Evolutionary conservation across 2,329 filamentous ascomycete species (phyloP).

Genomic region (Penicillium sclerotigenum): DNA sequence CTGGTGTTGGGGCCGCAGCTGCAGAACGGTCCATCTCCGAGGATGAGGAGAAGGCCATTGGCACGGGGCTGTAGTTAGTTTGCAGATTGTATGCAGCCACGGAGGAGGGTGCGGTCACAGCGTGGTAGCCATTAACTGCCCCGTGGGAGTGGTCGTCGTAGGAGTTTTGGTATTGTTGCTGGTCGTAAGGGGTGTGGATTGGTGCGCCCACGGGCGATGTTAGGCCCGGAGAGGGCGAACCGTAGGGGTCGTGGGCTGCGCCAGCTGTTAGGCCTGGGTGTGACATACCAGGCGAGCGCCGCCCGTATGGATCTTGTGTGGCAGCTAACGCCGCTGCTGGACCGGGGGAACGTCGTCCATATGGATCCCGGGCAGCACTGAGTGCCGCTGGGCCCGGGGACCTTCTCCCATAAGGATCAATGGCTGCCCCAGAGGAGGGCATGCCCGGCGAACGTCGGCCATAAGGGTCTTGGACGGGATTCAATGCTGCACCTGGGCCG

Average conservation of each 20-base stretch:
- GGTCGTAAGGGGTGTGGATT: constrained; percentile 26
- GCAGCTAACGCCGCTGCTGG: constrained; percentile 11
- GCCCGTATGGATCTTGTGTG: constrained; percentile 19
- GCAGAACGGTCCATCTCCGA: constrained; percentile 5
- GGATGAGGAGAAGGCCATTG: constrained; percentile 19
- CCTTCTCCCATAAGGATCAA: constrained; percentile 19
- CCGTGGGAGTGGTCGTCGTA: constrained; percentile 14
- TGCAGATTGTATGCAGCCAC: constrained; percentile 25
- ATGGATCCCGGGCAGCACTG: constrained; percentile 15
- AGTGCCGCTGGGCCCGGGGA: constrained; percentile 13
- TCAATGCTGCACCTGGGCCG: constrained; percentile 6
- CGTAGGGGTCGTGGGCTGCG: constrained; percentile 3
- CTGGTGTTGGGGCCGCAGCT: background rate
- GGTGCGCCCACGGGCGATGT: no score
- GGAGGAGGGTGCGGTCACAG: constrained; percentile 16
- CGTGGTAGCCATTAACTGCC: constrained; percentile 13
- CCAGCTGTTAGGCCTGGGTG: background rate
- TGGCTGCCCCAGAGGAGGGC: constrained; percentile 8
- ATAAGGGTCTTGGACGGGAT: constrained; percentile 10
- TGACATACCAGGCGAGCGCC: constrained; percentile 19
- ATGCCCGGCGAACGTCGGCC: constrained; percentile 11
- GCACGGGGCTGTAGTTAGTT: constrained; percentile 24
- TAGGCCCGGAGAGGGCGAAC: constrained; percentile 8
- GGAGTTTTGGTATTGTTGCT: constrained; percentile 10
- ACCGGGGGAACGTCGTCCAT: constrained; percentile 21